phyloP scores from a whole-genome alignment of 441 rosid genomes.

The Populus hybrid region DNA sequence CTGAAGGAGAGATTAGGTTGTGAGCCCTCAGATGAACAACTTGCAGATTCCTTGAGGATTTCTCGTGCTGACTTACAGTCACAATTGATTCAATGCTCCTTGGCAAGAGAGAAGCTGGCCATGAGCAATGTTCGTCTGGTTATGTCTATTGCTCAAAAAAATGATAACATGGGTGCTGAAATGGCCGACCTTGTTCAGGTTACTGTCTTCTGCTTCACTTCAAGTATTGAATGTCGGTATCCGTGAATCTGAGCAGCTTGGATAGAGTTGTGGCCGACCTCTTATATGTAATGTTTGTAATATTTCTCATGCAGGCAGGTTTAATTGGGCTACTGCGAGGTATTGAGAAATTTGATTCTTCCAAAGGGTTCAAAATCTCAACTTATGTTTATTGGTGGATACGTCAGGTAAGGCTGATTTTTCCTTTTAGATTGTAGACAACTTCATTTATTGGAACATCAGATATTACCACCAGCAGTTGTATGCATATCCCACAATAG shows the following conservation, averaged over 20 bases:
- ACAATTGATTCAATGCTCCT: slow-evolving; percentile 53
- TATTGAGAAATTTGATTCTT: slow-evolving; percentile 91
- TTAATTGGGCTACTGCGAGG: slow-evolving; percentile 89
- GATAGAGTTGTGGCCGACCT: not conserved
- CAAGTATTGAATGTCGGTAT: not conserved
- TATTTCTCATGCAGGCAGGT: slow-evolving; percentile 65
- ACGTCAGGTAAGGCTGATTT: slow-evolving; percentile 64
- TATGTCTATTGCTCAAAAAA: slow-evolving; percentile 90
- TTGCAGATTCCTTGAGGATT: slow-evolving; percentile 74
- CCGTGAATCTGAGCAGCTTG: not conserved
- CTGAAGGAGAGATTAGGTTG: slow-evolving; percentile 77
- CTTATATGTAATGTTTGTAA: not conserved
- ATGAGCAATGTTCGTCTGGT: slow-evolving; percentile 98
- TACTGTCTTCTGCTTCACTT: slow-evolving; percentile 14
- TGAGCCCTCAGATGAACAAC: slow-evolving; percentile 86
- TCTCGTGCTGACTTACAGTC: slow-evolving; percentile 68
- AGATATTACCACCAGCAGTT: not conserved
- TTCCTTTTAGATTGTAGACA: not conserved
- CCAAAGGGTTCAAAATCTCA: slow-evolving; percentile 92
- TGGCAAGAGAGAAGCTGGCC: slow-evolving; percentile 91
- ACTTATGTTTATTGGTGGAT: slow-evolving; percentile 99
- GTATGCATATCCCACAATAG: not conserved
- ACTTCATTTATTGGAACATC: not conserved
- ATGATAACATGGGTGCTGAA: slow-evolving; percentile 84
- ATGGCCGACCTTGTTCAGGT: slow-evolving; percentile 99